Base-by-base conservation (phyloP, 306 rosid species). In the Carpinus viminea region DNA sequence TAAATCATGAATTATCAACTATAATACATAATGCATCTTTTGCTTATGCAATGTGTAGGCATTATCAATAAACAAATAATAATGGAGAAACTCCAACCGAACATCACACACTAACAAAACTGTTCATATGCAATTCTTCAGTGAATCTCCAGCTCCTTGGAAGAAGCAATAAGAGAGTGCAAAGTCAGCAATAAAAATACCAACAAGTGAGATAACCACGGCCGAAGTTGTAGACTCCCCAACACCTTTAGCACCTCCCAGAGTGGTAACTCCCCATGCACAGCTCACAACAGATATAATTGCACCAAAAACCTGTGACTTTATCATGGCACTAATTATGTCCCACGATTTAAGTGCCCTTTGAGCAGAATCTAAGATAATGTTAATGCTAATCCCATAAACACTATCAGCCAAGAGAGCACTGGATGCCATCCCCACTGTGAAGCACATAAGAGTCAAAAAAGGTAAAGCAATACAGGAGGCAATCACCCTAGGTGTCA, bases 171-270 rank as follows among this genome's bases (percentile, higher is more conserved):
- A 93, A 38, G 98, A 92, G 50, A 95, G 97, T 20, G 91, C 87
- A 61, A 95, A 95, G 86, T 95, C 98, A 45, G 98, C 97, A 21
- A 95, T 43, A 76, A 95, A 95, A 76, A 95, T 93, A 52, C 99
- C 99, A 11, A 95, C 98, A 71, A 95, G 97, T 74, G 99, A 95
- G 76, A 95, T 81, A 56, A 95, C 99, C 64, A 95, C 99, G 7
- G 99, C 97, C 16, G 99, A 93, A 0, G 98, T 95, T 47, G 99
- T 95, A 28, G 99, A 91, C 83, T 95, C 98, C 8, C 98, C 98
- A 7, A 95, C 98, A 59, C 97, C 98, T 85, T 95, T 93, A 74
- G 99, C 99, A 43, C 99, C 99, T 70, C 98, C 98, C 64, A 85
- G 43, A 57, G 99, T 93, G 45, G 99, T 95, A 64, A 95, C 86